Conservation (phyloP, 2,329 filamentous ascomycete genomes). For the Paraphoma chrysanthemicola region DNA sequence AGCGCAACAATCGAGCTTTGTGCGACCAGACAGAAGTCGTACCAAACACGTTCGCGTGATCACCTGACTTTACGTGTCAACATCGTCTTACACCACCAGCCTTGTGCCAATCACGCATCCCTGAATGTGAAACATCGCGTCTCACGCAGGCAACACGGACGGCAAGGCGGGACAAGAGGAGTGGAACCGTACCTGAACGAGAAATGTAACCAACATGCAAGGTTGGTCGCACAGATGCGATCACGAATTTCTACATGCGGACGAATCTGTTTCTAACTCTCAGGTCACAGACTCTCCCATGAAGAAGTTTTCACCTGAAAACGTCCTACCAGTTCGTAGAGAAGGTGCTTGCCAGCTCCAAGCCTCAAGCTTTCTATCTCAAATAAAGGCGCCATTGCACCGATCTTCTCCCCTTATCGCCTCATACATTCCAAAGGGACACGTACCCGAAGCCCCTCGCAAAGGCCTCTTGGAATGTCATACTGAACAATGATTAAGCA, state of each 20-base stretch:
- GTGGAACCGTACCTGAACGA: slow-evolving; percentile 32
- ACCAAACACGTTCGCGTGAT: slow-evolving; percentile 26
- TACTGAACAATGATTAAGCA: slow-evolving; percentile 26
- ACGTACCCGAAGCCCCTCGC: background rate
- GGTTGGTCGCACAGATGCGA: slow-evolving; percentile 32
- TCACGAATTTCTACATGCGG: slow-evolving; percentile 11
- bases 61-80: slow-evolving; percentile 24
- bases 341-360: background rate
- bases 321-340: background rate
- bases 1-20: background rate
- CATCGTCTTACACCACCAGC: slow-evolving; percentile 9
- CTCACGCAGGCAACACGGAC: slow-evolving; percentile 25
- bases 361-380: too few relatives aligned
- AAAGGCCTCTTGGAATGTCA: slow-evolving; percentile 33
- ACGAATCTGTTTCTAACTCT: slow-evolving; percentile 13
- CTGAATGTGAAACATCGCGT: slow-evolving; percentile 29
- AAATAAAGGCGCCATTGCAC: too few relatives aligned
- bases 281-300: slow-evolving; percentile 5
- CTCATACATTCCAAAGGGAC: slow-evolving; percentile 5
- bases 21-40: slow-evolving; percentile 2
- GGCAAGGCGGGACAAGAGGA: slow-evolving; percentile 24
- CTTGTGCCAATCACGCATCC: slow-evolving; percentile 2
- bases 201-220: slow-evolving; percentile 41
- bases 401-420: background rate
- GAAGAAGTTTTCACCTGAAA: background rate